Conservation (phyloP, 805 yeast species). For the Saccharomyces kudriavzevii region DNA sequence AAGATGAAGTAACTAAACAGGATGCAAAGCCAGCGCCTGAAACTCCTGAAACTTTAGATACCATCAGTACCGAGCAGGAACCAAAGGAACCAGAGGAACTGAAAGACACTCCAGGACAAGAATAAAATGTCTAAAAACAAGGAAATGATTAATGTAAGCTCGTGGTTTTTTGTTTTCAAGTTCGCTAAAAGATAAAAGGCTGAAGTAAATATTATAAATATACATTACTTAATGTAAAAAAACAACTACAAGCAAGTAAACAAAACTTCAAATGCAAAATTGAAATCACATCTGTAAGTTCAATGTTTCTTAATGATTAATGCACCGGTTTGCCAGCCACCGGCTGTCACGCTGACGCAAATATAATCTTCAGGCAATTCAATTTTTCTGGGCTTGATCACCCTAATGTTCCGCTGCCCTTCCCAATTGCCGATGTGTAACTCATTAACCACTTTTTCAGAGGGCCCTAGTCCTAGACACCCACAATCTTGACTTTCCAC, state of each 20-base stretch:
- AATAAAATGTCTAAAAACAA: not conserved
- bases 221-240: not conserved
- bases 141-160: not conserved
- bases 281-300: not conserved
- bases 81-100: not conserved
- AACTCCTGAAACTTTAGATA: not conserved
- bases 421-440: constrained; percentile 27
- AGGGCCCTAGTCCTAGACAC: constrained; percentile 56
- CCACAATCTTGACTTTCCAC: constrained; percentile 55
- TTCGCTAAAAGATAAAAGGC: not conserved
- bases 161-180: not conserved
- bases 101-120: not conserved
- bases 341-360: constrained; percentile 58
- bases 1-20: constrained; percentile 1
- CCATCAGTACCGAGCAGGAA: not conserved
- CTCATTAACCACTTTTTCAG: constrained; percentile 14
- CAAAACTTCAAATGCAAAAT: not conserved
- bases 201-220: not conserved
- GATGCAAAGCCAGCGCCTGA: constrained; percentile 1
- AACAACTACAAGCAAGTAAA: not conserved
- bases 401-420: constrained; percentile 27
- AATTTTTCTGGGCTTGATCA: constrained; percentile 38
- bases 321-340: constrained; percentile 78
- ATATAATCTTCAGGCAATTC: constrained; percentile 32
- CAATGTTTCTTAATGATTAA: constrained; percentile 30